Base-by-base conservation (phyloP, 306 rosid genomes). In the Quercus cerris region DNA sequence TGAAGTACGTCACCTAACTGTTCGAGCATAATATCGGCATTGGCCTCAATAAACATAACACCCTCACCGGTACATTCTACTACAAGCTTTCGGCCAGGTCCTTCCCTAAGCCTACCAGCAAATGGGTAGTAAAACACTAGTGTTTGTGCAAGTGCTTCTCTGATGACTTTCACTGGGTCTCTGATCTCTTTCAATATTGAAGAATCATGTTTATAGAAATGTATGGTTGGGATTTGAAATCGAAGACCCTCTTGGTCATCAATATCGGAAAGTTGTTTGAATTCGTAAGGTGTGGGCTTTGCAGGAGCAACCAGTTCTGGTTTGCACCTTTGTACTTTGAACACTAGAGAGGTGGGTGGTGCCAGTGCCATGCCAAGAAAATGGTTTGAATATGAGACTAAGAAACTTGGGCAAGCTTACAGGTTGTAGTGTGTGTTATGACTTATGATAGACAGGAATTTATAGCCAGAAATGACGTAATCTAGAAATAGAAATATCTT, bases 81-180 rank as follows among this genome's bases (percentile, higher is more conserved):
- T 1, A 25, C 71, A 23, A 87, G 70, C 70, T 85, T 85, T 20
- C 85, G 54, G 10, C 41, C 52, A 14, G 82, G 72, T 9, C 80
- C 85, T 73, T 82, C 84, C 33, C 86, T 25, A 2, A 82, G 77
- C 81, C 88, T 75, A 2, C 88, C 88, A 0, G 86, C 88, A 6
- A 85, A 82, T 5, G 88, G 86, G 61, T 85, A 85, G 80, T 85
- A 85, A 31, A 64, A 79, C 70, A 85, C 84, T 0, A 85, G 77
- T 5, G 88, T 17, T 10, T 79, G 27, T 9, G 82, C 73, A 56
- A 85, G 22, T n/a, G 89, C 44, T 38, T 38, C 9, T 15, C 76
- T 64, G 19, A 85, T 79, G 35, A 85, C 84, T 35, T 71, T 44
- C 9, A 64, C 84, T 5, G 83, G 84, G 68, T 5, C 44, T 38